A percentile compares a stretch with the other conserved stretches of the same genome.
phyloP scores from a whole-genome alignment of 768 basidiomycete species.

The Mycena rebaudengoi region DNA sequence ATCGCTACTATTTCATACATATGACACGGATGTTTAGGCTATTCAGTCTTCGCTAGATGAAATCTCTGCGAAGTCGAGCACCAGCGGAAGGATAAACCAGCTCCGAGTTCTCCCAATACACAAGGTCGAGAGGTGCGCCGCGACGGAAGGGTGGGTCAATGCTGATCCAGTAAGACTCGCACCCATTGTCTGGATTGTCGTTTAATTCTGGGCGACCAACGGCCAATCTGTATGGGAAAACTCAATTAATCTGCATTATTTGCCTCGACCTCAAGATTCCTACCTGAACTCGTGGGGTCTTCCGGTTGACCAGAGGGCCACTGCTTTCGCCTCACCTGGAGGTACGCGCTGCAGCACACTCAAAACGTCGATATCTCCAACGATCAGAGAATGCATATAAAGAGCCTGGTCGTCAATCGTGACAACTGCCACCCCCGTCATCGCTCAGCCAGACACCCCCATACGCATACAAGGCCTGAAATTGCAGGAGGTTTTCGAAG shows the following conservation, averaged over 20 bases:
- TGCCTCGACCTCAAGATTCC: neutral
- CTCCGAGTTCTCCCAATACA: slow-evolving; percentile 44
- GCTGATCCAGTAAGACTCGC: slow-evolving; percentile 45
- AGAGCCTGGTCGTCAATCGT: slow-evolving; percentile 39
- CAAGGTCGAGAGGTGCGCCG: slow-evolving; percentile 44
- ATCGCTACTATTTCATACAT: neutral
- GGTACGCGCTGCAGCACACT: slow-evolving; percentile 36
- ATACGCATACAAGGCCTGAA: slow-evolving; percentile 35
- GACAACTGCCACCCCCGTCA: slow-evolving; percentile 33
- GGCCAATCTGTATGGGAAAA: slow-evolving; percentile 35
- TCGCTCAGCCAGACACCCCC: slow-evolving; percentile 46
- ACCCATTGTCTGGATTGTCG: slow-evolving; percentile 39
- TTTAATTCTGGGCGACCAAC: slow-evolving; percentile 37
- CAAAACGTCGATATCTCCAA: slow-evolving; percentile 47
- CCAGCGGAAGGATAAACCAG: slow-evolving; percentile 47
- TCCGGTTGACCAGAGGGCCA: slow-evolving; percentile 48
- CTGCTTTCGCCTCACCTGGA: slow-evolving; percentile 17
- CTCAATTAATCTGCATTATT: neutral
- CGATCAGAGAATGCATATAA: slow-evolving; percentile 40
- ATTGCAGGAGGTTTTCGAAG: slow-evolving; percentile 41
- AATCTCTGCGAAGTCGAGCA: slow-evolving; percentile 24
- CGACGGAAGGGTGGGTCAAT: slow-evolving; percentile 39
- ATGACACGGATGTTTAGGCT: neutral
- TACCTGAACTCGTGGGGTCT: slow-evolving; percentile 49
- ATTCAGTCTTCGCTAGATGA: neutral